Base-by-base conservation (phyloP, 163 green algal genomes). In the Scenedesmus sp. region DNA sequence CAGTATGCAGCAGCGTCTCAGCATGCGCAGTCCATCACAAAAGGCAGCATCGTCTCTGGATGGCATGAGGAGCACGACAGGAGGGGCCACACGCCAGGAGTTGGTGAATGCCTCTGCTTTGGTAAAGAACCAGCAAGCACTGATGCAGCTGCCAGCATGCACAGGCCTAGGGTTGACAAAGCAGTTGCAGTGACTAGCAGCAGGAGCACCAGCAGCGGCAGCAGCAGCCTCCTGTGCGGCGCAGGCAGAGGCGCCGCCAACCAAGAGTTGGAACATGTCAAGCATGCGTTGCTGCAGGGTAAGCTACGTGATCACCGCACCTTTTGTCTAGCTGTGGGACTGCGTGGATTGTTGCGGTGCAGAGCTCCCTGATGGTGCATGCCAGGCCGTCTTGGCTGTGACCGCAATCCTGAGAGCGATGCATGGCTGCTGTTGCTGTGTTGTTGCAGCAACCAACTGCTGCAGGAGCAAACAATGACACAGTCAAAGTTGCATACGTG, bases 61-160 rank as follows among this genome's bases (percentile, higher is more conserved):
- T 86, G 81, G 81, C 81, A 86, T 40, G 49, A 76, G 51, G 51
- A 73, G 49, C 15, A 68, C 26, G 43, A 85, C 24, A 68, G 22
- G 24, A 85, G 46, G 80, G 20, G 26, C 26, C 44, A 20, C 24
- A 46, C 6, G 16, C 24, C 24, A 43, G 43, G 80, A 35, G 44
- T 65, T 5, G 18, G n/a, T 7, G 44, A 85, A 22, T 72, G 80
- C 80, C 15, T 70, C 24, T n/a, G 13, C 20, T 72, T 7, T 35
- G 20, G 4, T 35, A 24, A 33, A 72, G 3, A 6, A 33, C 9
- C 59, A 72, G 22, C 59, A n/a, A 72, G 7, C 24, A 0, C 22
- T 33, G 59, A 33, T 3, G 24, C 20, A 12, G 24, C 24, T 35
- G 59, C 22, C 59, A 72, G 59, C 59, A 72, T 35, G 3, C 0